Evolutionary conservation across 306 rosid genomes (phyloP).

Genomic region (Alnus glutinosa): DNA sequence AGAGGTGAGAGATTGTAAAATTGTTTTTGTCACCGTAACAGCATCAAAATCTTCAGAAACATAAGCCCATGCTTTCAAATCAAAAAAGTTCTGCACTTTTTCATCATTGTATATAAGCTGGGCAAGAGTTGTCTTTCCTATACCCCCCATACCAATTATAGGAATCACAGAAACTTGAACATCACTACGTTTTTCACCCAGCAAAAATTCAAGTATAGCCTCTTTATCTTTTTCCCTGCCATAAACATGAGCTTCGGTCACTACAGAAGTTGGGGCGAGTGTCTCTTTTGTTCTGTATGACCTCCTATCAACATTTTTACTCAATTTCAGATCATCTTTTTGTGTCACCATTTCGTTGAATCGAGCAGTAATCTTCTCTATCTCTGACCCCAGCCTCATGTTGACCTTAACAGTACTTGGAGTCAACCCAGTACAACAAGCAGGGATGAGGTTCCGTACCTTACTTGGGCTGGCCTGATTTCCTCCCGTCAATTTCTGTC

Average conservation of each 20-base stretch:
- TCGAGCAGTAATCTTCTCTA: background rate
- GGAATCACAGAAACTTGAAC: background rate
- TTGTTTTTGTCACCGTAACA: background rate
- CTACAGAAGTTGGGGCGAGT: background rate
- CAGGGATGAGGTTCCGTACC: background rate
- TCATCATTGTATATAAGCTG: background rate
- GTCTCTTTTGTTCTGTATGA: too few relatives aligned
- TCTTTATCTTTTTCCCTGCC: conserved; percentile 19
- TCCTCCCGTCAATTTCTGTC: background rate
- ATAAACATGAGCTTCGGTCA: background rate
- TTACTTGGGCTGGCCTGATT: background rate
- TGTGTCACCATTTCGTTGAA: background rate
- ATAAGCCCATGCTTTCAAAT: background rate
- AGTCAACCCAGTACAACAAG: too few relatives aligned
- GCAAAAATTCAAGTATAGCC: background rate
- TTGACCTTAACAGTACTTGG: too few relatives aligned
- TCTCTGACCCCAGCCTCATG: background rate
- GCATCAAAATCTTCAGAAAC: background rate
- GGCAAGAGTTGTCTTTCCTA: conserved; percentile 5
- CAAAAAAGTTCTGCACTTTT: background rate
- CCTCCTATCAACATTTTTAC: background rate
- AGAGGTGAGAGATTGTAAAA: too few relatives aligned
- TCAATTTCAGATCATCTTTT: background rate
- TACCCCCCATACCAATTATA: conserved; percentile 6
- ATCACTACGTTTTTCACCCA: background rate